phyloP scores from a whole-genome alignment of 2,329 filamentous ascomycete genomes.

The Arthrocladium fulminans region DNA sequence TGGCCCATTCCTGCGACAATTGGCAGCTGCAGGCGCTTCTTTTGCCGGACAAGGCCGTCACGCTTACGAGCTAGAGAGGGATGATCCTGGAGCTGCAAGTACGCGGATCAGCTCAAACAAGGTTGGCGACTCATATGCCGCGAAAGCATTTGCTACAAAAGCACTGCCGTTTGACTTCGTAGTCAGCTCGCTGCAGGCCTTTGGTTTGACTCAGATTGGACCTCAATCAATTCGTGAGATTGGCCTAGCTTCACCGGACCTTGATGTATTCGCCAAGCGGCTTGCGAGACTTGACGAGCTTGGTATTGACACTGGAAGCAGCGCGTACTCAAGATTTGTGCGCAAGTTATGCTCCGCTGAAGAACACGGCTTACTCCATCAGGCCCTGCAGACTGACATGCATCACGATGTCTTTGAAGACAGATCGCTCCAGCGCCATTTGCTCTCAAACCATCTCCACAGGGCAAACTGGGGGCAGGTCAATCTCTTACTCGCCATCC shows the following conservation, averaged over 20 bases:
- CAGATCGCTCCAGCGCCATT: slow-evolving; percentile 41
- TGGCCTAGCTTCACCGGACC: slow-evolving; percentile 53
- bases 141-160: slow-evolving; percentile 71
- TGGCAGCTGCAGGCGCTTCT: background rate
- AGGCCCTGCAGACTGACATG: slow-evolving; percentile 51
- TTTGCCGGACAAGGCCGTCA: background rate
- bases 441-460: slow-evolving; percentile 47
- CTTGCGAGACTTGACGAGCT: slow-evolving; percentile 53
- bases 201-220: slow-evolving; percentile 65
- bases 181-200: slow-evolving; percentile 58
- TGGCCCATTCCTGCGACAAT: background rate
- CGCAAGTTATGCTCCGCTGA: slow-evolving; percentile 52
- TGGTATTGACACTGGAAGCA: slow-evolving; percentile 54
- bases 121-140: slow-evolving; percentile 61
- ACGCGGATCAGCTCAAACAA: slow-evolving; percentile 13
- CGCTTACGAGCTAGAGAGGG: slow-evolving; percentile 9
- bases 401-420: slow-evolving; percentile 58
- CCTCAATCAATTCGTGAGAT: slow-evolving; percentile 70
- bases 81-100: slow-evolving; percentile 14
- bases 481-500: slow-evolving; percentile 47
- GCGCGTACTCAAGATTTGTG: slow-evolving; percentile 58
- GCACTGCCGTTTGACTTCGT: slow-evolving; percentile 65
- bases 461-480: slow-evolving; percentile 43
- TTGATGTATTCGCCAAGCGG: slow-evolving; percentile 48
- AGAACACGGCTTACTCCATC: slow-evolving; percentile 44